These are phyloP conservation scores for Terfezia claveryi DNA, from an alignment of 495 filamentous ascomycete genomes.

Conservation along the genomic window DNA sequence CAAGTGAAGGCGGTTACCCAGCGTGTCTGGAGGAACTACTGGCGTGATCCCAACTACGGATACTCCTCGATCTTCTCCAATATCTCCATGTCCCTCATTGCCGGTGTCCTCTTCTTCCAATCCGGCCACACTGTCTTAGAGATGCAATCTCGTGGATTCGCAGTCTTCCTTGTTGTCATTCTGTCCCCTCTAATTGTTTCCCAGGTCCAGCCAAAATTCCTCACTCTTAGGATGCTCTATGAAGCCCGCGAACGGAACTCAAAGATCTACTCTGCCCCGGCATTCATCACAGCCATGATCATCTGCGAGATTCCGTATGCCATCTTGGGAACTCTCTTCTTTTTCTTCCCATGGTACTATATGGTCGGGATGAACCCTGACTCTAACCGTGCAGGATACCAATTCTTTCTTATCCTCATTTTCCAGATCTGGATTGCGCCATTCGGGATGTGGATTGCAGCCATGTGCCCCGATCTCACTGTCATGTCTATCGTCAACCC, in stretches of 20 bases:
- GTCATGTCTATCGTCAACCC: constrained; percentile 48
- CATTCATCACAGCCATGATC: constrained; percentile 46
- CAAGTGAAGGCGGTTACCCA: constrained; percentile 41
- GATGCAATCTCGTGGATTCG: constrained; percentile 17
- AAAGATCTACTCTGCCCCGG: constrained; percentile 51
- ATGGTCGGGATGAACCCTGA: constrained; percentile 22
- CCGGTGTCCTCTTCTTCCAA: constrained; percentile 20
- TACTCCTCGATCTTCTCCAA: constrained; percentile 53
- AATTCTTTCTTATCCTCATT: constrained; percentile 28
- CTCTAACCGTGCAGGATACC: constrained; percentile 10
- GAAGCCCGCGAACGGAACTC: constrained; percentile 45
- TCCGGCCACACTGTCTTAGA: constrained; percentile 15
- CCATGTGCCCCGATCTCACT: constrained; percentile 48
- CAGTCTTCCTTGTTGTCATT: constrained; percentile 15
- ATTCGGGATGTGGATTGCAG: constrained; percentile 56
- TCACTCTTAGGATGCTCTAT: constrained; percentile 42
- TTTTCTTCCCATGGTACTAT: constrained; percentile 43
- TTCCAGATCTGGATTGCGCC: constrained; percentile 54
- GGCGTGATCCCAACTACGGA: constrained; percentile 49
- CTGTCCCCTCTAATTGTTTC: constrained; percentile 31
- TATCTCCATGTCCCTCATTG: constrained; percentile 36
- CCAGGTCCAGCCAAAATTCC: constrained; percentile 42
- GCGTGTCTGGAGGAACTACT: constrained; percentile 46
- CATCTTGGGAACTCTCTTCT: constrained; percentile 34
- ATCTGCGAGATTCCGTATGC: constrained; percentile 54